Base-by-base conservation (phyloP, 2,329 filamentous ascomycete species). In the Paracoccidioides brasiliensis region DNA sequence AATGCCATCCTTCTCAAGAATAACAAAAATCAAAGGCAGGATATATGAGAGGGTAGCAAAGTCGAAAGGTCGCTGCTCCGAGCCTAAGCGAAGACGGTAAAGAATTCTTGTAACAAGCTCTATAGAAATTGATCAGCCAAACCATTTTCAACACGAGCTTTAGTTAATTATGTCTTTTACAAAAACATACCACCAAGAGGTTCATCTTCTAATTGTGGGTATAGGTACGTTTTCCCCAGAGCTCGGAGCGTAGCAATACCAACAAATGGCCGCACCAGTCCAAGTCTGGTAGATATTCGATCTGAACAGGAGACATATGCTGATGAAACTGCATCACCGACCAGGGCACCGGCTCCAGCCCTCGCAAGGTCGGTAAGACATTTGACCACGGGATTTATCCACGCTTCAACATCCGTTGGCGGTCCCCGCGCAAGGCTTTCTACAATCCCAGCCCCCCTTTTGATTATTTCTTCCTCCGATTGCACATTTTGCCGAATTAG, bases 1-100 rank as follows among this genome's bases (percentile, higher is more conserved):
- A 62, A 95, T 82, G 1, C 90, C 90, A 43, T 90, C 89, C 59
- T 84, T 83, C 57, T 82, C 80, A 22, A 98, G 77, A 15, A 97
- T 80, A 22, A 88, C 73, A 62, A 95, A 84, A 3, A 95, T 72
- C 14, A 98, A 77, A 0, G 91, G 89, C 35, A 97, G 75, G 52
- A 90, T 82, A 67, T 97, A 98, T 56, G 87, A 89, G 30, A 97
- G 76, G 0, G 91, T 91, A 3, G 93, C 85, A 2, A 82, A 78
- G 67, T 98, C 93, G 63, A 98, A 90, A 0, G 91, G 90, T n/a
- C 90, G 82, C 69, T 97, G 91, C 68, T 97, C 93, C 53, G 88
- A 86, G 41, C 90, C 80, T 68, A 95, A 95, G 14, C 90, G 85
- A 54, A 98, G 76, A 50, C 91, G 85, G 69, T 97, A 97, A 4